Evolutionary conservation across 352 stramenopile species (phyloP).

Genomic region (Globisporangium megalacanthum): DNA sequence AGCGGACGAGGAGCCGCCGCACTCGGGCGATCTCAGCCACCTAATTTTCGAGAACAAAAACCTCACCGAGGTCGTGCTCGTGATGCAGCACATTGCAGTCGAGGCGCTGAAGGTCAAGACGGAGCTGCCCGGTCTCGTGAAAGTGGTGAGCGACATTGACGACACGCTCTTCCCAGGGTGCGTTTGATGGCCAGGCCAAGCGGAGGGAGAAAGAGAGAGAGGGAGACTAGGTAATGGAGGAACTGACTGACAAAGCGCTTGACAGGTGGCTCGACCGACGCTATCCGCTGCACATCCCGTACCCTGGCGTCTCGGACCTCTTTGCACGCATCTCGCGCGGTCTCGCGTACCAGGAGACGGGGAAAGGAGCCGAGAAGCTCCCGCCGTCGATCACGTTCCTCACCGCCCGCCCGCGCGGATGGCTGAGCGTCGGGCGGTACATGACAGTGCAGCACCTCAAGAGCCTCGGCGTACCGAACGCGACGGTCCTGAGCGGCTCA

Average conservation of each 20-base stretch:
- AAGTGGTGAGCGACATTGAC: conserved; percentile 86
- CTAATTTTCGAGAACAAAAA: conserved; percentile 78
- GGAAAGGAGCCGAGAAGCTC: conserved; percentile 18
- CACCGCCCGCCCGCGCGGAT: conserved; percentile 71
- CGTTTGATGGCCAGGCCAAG: too few relatives aligned
- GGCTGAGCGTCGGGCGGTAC: conserved; percentile 72
- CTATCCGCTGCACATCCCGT: conserved; percentile 72
- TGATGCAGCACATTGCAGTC: conserved; percentile 83
- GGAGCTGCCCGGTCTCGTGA: conserved; percentile 53
- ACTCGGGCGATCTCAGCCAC: conserved; percentile 72
- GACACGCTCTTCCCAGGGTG: conserved; percentile 75
- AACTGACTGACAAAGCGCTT: not conserved
- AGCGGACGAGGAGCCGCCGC: conserved; percentile 30
- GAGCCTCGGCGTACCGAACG: conserved; percentile 66
- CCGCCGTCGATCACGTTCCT: conserved; percentile 74
- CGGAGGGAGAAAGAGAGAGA: too few relatives aligned
- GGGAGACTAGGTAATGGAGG: not conserved
- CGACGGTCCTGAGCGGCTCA: conserved; percentile 74
- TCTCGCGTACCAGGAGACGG: conserved; percentile 26
- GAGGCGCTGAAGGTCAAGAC: conserved; percentile 68
- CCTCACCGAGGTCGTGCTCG: conserved; percentile 68
- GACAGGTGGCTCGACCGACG: conserved; percentile 58
- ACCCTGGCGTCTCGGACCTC: conserved; percentile 72
- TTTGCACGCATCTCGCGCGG: conserved; percentile 60
- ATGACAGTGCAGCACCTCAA: conserved; percentile 77